These are phyloP conservation scores for Kentomonas sorsogonicus DNA, from an alignment of 208 protist genomes.

Conservation along the genomic window DNA sequence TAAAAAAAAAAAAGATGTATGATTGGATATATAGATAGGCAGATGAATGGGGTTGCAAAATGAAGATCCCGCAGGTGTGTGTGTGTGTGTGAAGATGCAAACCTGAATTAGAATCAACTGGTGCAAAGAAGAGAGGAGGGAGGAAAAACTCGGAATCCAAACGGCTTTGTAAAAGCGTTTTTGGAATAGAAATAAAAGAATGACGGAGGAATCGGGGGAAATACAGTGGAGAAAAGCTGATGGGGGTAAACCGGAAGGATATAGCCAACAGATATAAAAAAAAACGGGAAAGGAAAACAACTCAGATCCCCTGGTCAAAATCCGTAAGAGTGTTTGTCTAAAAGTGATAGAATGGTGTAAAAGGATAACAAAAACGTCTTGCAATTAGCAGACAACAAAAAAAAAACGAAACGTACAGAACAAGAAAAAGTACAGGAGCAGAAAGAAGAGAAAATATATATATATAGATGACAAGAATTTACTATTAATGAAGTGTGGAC, in stretches of 20 bases:
- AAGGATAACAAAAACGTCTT: constrained; percentile 4
- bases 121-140: background rate
- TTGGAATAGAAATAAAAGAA: constrained; percentile 8
- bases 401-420: constrained; percentile 17
- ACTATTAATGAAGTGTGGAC: too few species aligned
- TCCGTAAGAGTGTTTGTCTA: background rate
- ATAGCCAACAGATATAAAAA: background rate
- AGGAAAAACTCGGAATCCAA: background rate
- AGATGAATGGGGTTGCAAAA: too few species aligned
- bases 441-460: constrained; percentile 1
- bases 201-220: background rate
- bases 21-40: too few species aligned
- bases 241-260: background rate
- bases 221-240: background rate
- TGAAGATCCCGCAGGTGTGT: too few species aligned
- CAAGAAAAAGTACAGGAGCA: constrained; percentile 12
- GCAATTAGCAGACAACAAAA: constrained; percentile 15
- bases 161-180: background rate
- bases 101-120: background rate
- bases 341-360: background rate
- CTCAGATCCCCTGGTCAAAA: background rate
- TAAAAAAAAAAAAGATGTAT: too few species aligned
- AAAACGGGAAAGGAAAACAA: background rate
- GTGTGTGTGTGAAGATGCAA: too few species aligned
- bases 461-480: too few species aligned